These are phyloP conservation scores for Diplosphaera chodatii DNA, from an alignment of 139 green algal genomes.

Conservation along the genomic window DNA sequence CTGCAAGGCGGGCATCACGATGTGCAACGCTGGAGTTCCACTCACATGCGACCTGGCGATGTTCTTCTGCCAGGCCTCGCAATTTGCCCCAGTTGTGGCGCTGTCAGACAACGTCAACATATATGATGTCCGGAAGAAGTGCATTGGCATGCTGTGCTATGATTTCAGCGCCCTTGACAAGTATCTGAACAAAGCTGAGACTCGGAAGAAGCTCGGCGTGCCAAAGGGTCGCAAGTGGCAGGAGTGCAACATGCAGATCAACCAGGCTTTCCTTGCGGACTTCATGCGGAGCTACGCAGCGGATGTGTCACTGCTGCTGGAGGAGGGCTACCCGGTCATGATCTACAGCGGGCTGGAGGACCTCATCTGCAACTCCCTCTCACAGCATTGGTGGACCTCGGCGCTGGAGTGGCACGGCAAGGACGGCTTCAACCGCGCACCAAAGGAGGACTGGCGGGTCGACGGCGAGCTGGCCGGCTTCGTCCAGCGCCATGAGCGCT, in stretches of 20 bases:
- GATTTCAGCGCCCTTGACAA: slow-evolving; percentile 29
- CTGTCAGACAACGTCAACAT: slow-evolving; percentile 55
- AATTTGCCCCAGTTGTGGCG: slow-evolving; percentile 26
- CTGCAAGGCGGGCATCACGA: slow-evolving; percentile 44
- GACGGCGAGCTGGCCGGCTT: slow-evolving; percentile 43
- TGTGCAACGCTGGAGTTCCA: slow-evolving; percentile 41
- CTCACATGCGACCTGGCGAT: slow-evolving; percentile 60
- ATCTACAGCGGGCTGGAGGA: slow-evolving; percentile 73
- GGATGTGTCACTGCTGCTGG: slow-evolving; percentile 62
- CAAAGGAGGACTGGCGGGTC: slow-evolving; percentile 36
- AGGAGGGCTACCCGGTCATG: slow-evolving; percentile 64
- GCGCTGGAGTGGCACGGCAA: slow-evolving; percentile 31
- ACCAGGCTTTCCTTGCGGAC: slow-evolving; percentile 60
- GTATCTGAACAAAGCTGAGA: slow-evolving; percentile 53
- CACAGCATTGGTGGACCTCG: slow-evolving; percentile 33
- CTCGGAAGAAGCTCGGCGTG: slow-evolving; percentile 59
- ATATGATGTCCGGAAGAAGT: slow-evolving; percentile 80
- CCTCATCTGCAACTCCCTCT: slow-evolving; percentile 77
- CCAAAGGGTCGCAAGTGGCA: slow-evolving; percentile 43
- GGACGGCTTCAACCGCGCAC: slow-evolving; percentile 2
- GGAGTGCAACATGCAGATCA: slow-evolving; percentile 58
- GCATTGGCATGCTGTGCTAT: slow-evolving; percentile 78
- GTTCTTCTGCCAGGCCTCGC: slow-evolving; percentile 52
- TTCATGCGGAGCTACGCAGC: slow-evolving; percentile 50
- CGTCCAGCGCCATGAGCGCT: slow-evolving; percentile 34